phyloP scores from a whole-genome alignment of 331 rosid species.

The Spiraea crenata region DNA sequence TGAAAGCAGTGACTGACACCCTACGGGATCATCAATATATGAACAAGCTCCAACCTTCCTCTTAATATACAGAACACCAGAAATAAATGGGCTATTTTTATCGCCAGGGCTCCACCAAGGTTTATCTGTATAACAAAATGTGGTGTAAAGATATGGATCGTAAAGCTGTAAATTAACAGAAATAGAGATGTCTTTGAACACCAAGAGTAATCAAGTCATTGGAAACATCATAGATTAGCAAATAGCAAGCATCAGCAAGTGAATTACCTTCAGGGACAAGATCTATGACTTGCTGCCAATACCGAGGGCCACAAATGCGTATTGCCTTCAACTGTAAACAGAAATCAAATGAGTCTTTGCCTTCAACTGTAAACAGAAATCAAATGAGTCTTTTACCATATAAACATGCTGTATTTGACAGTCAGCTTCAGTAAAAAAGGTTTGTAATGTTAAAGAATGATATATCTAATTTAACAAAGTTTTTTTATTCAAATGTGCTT shows the following conservation, averaged over 20 bases:
- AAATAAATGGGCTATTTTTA: constrained; percentile 73
- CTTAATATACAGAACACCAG: constrained; percentile 91
- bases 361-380: constrained; percentile 42
- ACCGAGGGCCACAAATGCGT: constrained; percentile 92
- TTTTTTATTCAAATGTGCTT: neutral
- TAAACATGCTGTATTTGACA: neutral
- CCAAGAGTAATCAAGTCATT: neutral
- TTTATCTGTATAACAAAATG: constrained; percentile 53
- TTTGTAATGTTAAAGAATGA: neutral
- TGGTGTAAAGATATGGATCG: neutral
- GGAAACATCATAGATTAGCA: neutral
- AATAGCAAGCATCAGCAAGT: constrained; percentile 8
- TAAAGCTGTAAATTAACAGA: constrained; percentile 8
- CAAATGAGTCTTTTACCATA: constrained; percentile 20
- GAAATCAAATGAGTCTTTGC: constrained; percentile 26
- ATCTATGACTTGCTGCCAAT: constrained; percentile 88
- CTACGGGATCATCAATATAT: constrained; percentile 94
- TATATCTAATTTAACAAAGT: neutral
- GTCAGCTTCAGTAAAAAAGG: neutral
- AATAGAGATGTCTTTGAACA: constrained; percentile 19
- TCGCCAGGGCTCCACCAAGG: constrained; percentile 94
- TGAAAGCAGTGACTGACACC: constrained; percentile 91
- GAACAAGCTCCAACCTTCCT: constrained; percentile 98
- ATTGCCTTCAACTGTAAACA: constrained; percentile 74
- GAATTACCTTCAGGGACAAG: constrained; percentile 71